Percentiles rank a stretch among this genome's conserved stretches.
These are phyloP conservation scores for Chaetomium strumarium DNA, from an alignment of 2,329 filamentous ascomycete genomes.

Conservation along the genomic window DNA sequence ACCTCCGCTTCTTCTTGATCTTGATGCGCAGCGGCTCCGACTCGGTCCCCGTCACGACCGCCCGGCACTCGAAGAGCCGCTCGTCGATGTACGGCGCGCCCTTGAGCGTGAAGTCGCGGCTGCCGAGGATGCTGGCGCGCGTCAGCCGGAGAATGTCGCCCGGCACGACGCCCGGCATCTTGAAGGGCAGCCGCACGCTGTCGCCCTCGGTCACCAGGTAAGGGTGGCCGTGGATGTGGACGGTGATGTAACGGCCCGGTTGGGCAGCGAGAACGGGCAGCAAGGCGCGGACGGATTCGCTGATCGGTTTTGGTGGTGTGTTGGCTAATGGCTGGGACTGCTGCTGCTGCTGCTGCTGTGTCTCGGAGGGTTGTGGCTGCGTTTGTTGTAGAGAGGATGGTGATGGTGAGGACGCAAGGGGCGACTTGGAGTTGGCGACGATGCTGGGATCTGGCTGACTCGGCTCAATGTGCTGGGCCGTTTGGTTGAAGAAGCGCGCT, in stretches of 20 bases:
- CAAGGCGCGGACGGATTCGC: conserved; percentile 52
- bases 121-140: conserved; percentile 75
- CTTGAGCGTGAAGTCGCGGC: conserved; percentile 84
- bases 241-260: conserved; percentile 69
- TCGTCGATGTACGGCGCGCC: conserved; percentile 78
- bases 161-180: conserved; percentile 67
- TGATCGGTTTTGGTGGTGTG: conserved; percentile 34
- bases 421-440: not conserved
- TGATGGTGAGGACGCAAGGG: conserved; percentile 15
- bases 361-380: conserved; percentile 10
- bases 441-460: conserved; percentile 15
- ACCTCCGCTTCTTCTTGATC: conserved; percentile 76
- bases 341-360: conserved; percentile 20
- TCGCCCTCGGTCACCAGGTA: conserved; percentile 77
- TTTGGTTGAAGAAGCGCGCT: conserved; percentile 43
- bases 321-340: conserved; percentile 17
- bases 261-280: conserved; percentile 69
- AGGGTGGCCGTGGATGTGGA: conserved; percentile 71
- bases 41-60: conserved; percentile 79
- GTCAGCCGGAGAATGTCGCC: conserved; percentile 87
- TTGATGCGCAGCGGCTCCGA: conserved; percentile 70
- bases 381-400: conserved; percentile 11
- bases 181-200: conserved; percentile 69
- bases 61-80: conserved; percentile 75
- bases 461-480: conserved; percentile 45